These are phyloP conservation scores for Dianthus caryophyllus DNA, from an alignment of 148 eudicot species.

Conservation along the genomic window DNA sequence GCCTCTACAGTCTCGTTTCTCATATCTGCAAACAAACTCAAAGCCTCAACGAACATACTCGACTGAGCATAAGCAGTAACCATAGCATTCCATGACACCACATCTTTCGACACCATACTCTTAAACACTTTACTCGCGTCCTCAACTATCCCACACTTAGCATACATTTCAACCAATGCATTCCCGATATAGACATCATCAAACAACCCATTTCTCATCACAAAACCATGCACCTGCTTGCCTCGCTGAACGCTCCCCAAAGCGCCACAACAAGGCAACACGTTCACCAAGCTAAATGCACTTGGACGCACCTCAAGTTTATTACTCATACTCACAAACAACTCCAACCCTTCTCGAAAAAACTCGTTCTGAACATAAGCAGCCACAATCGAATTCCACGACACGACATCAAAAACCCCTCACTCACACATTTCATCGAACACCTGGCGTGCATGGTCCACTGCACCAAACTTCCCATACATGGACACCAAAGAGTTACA, in stretches of 20 bases:
- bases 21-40: constrained; percentile 59
- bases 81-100: constrained; percentile 81
- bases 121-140: constrained; percentile 52
- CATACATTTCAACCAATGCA: constrained; percentile 65
- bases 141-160: constrained; percentile 59
- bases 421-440: constrained; percentile 40
- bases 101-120: constrained; percentile 56
- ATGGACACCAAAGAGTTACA: constrained; percentile 48
- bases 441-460: constrained; percentile 42
- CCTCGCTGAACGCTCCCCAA: constrained; percentile 29
- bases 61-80: constrained; percentile 64
- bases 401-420: constrained; percentile 52
- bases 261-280: constrained; percentile 58
- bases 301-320: constrained; percentile 29
- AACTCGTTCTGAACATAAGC: constrained; percentile 45
- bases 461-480: constrained; percentile 52
- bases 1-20: constrained; percentile 37
- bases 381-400: constrained; percentile 70
- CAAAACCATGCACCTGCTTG: constrained; percentile 52
- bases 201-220: constrained; percentile 32
- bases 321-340: constrained; percentile 41
- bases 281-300: constrained; percentile 59
- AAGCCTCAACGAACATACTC: constrained; percentile 59
- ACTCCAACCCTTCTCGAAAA: constrained; percentile 27
- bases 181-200: constrained; percentile 67